Conservation (phyloP, 331 rosid genomes). For the Ulmus americana region DNA sequence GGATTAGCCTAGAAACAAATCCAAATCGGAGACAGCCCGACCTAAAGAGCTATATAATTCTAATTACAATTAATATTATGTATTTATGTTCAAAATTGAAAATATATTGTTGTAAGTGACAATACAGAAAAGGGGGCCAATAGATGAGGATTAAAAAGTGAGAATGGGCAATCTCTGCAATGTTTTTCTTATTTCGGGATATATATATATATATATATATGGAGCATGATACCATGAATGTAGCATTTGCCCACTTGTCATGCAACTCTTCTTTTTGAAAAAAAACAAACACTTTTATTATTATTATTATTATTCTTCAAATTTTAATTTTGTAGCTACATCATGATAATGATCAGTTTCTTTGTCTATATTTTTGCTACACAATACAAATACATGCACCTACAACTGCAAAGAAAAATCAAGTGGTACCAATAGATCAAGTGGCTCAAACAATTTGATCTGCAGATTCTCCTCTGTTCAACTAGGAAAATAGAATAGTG, state of each 20-base stretch:
- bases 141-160: conserved; percentile 5
- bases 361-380: no score
- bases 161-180: conserved; percentile 20
- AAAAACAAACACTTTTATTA: conserved; percentile 16
- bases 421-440: conserved; percentile 13
- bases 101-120: conserved; percentile 6
- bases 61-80: no score
- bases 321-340: background rate
- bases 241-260: conserved; percentile 29
- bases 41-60: no score
- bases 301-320: background rate
- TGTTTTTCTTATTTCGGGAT: conserved; percentile 9
- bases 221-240: conserved; percentile 23
- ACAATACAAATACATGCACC: background rate
- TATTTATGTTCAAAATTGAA: no score
- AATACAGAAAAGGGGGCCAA: conserved; percentile 6
- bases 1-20: background rate
- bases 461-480: no score
- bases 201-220: background rate
- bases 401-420: background rate
- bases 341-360: no score
- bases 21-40: no score
- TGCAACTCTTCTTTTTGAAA: conserved; percentile 16
- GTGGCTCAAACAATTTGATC: background rate
- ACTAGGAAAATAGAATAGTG: no score